Evolutionary conservation across 2,329 filamentous ascomycete genomes (phyloP).

Genomic region (Alternaria viburni): DNA sequence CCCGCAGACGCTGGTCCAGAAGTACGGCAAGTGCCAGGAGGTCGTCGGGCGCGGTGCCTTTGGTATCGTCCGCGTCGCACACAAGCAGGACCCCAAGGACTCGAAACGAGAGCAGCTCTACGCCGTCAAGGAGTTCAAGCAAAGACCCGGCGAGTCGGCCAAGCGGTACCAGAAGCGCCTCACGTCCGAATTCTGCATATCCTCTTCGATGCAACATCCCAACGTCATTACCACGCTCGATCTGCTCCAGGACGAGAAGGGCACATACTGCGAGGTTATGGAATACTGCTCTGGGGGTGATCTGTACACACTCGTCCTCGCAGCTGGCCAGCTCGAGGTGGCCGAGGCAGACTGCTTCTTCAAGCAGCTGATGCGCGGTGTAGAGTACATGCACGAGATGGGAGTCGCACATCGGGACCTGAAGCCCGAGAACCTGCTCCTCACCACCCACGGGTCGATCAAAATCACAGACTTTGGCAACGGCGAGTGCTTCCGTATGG

Average conservation of each 20-base stretch:
- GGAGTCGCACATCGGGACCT: constrained; percentile 95
- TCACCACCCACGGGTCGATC: constrained; percentile 89
- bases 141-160: constrained; percentile 89
- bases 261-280: constrained; percentile 99
- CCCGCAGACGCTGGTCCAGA: constrained; percentile 83
- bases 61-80: constrained; percentile 95
- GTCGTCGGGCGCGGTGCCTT: constrained; percentile 95
- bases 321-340: constrained; percentile 89
- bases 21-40: constrained; percentile 98
- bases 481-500: constrained; percentile 99
- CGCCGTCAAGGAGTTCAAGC: constrained; percentile 97
- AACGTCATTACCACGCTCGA: constrained; percentile 99
- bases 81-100: constrained; percentile 87
- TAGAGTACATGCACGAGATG: constrained; percentile 99
- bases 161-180: constrained; percentile 98
- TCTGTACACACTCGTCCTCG: constrained; percentile 89
- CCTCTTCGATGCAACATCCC: constrained; percentile 91
- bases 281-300: constrained; percentile 98
- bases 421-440: constrained; percentile 93
- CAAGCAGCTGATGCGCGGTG: constrained; percentile 98
- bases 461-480: constrained; percentile 99
- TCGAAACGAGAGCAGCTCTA: constrained; percentile 84
- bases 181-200: constrained; percentile 98
- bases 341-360: constrained; percentile 97
- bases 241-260: constrained; percentile 92